These are phyloP conservation scores for Beta vulgaris DNA, from an alignment of 148 eudicot species.

Conservation along the genomic window DNA sequence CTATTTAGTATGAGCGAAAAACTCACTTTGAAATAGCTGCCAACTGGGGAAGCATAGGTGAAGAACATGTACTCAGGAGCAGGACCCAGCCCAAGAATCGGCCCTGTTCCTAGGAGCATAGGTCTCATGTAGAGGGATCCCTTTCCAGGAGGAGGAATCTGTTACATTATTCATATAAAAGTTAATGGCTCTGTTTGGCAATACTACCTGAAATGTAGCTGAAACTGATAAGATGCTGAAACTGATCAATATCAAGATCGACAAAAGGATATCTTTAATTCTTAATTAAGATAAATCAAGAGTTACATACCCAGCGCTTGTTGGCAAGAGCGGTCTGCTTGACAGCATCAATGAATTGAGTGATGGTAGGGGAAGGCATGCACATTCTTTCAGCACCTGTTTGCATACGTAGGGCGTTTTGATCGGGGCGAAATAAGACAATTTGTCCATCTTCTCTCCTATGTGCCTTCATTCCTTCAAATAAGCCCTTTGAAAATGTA, in stretches of 20 bases:
- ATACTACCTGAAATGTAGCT: no score
- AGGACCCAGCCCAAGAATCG: slow-evolving; percentile 73
- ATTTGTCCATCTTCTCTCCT: slow-evolving; percentile 38
- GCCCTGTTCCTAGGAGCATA: slow-evolving; percentile 82
- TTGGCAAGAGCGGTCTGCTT: slow-evolving; percentile 48
- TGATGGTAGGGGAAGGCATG: slow-evolving; percentile 48
- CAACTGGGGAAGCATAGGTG: slow-evolving; percentile 85
- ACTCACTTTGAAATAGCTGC: slow-evolving; percentile 80
- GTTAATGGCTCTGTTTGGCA: not conserved
- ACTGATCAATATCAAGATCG: no score
- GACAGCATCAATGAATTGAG: slow-evolving; percentile 44
- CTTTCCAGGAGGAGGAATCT: slow-evolving; percentile 96
- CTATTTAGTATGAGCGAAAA: not conserved
- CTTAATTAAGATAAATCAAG: not conserved
- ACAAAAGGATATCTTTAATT: not conserved
- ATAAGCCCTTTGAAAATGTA: slow-evolving; percentile 31
- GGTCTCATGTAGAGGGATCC: slow-evolving; percentile 91
- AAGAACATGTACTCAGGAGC: slow-evolving; percentile 85
- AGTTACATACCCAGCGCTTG: slow-evolving; percentile 41
- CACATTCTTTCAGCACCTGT: slow-evolving; percentile 51
- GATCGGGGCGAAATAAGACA: slow-evolving; percentile 39
- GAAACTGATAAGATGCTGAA: no score
- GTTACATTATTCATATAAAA: slow-evolving; percentile 4
- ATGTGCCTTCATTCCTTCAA: slow-evolving; percentile 47
- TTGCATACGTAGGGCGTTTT: slow-evolving; percentile 44